Conservation (phyloP, 192 early-diverging fungal species). For the Jimgerdemannia flammicorona region DNA sequence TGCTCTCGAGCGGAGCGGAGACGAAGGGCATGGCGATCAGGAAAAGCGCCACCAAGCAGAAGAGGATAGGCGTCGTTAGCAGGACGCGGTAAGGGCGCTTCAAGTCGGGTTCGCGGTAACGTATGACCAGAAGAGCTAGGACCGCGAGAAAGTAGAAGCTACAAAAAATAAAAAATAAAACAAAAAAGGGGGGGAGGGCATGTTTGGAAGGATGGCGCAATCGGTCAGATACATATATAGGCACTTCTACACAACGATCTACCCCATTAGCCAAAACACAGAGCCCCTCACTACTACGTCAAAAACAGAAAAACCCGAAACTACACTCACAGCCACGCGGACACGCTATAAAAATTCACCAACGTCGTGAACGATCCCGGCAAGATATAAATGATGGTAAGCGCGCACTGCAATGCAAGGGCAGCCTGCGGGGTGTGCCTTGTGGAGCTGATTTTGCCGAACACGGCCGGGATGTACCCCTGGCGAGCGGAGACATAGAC, state of each 20-base stretch:
- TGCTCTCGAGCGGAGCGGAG: constrained; percentile 45
- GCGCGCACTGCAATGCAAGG: constrained; percentile 53
- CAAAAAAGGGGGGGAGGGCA: neutral
- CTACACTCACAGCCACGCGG: constrained; percentile 60
- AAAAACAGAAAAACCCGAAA: constrained; percentile 8
- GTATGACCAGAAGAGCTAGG: constrained; percentile 55
- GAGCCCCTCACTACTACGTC: neutral
- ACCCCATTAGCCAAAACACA: neutral
- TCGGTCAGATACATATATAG: neutral
- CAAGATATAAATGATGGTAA: constrained; percentile 60
- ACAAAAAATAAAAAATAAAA: neutral
- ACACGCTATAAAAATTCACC: constrained; percentile 74
- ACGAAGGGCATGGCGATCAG: constrained; percentile 61
- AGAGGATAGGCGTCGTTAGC: constrained; percentile 62
- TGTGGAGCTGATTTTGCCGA: constrained; percentile 55
- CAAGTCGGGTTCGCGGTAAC: constrained; percentile 61
- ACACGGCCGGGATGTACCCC: constrained; percentile 63
- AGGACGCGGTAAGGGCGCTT: constrained; percentile 71
- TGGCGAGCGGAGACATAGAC: constrained; percentile 63
- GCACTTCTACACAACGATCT: neutral
- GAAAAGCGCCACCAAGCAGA: constrained; percentile 55
- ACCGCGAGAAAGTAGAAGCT: constrained; percentile 67
- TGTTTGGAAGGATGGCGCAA: neutral
- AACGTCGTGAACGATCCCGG: constrained; percentile 63
- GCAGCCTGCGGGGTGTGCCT: constrained; percentile 65